Evolutionary conservation across 2,329 filamentous ascomycete genomes (phyloP), one percentile per base, ranked within the genome.

Genomic region (Xylaria sp.): DNA sequence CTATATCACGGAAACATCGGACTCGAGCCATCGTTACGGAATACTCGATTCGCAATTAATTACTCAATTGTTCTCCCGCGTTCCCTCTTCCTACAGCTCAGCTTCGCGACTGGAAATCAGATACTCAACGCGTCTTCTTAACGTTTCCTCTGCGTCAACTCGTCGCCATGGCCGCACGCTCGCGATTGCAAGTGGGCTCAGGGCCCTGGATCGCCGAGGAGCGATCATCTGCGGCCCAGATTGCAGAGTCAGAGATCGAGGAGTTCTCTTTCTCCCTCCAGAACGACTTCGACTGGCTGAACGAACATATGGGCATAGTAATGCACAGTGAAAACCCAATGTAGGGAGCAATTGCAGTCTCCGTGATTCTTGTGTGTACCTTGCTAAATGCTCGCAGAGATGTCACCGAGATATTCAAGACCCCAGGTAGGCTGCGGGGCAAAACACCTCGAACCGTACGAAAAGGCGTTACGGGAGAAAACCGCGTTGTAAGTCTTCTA

Each of bases 211-310:
- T 97, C 65, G 79, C 86, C 37, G 87, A 91, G 66, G 94, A 99
- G 79, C 85, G 92, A 68, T 83, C 87, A 49, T 89, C 92, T 69
- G 87, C 91, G 11, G 78, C 86, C 57, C 83, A 90, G 65, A 86
- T 97, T 64, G 83, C 89, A 13, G 82, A 88, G 52, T 84, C 91
- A 58, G 94, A 97, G 74, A 83, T 90, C 57, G 93, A 97, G 67
- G 95, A 99, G 76, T 95, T 97, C 71, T 85, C 90, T 49, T 97
- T 90, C 76, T 91, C 92, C 35, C 92, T 91, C 63, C 86, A 90
- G 60, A 96, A 97, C 76, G 94, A 99, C 74, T 79, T 97, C 70
- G 92, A 97, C 73, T 99, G 94, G 94, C 80, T 99, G 68, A 97
- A 99, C 71, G 94, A 97, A 77, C 94, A 99, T 74, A 97, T 99